These are phyloP conservation scores for Nigrospora oryzae DNA, from an alignment of 2,329 filamentous ascomycete genomes.

Conservation along the genomic window DNA sequence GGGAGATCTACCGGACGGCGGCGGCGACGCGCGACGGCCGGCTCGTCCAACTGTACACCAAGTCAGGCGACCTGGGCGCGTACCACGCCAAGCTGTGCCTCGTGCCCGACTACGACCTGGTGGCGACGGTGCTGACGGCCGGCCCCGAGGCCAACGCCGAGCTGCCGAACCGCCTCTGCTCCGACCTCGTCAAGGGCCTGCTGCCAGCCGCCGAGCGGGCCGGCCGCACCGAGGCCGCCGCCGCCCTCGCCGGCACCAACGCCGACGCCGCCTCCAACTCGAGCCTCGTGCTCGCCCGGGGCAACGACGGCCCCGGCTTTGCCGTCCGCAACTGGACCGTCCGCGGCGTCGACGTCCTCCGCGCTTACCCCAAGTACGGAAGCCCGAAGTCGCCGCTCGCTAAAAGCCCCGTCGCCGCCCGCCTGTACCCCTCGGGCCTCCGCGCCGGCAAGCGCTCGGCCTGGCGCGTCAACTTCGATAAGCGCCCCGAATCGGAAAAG, in stretches of 20 bases:
- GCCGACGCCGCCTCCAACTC: background rate
- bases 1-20: constrained; percentile 30
- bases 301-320: constrained; percentile 12
- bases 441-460: background rate
- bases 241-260: constrained; percentile 13
- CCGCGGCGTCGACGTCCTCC: constrained; percentile 18
- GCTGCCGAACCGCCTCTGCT: constrained; percentile 16
- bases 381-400: background rate
- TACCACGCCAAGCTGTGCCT: constrained; percentile 18
- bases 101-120: constrained; percentile 19
- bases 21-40: constrained; percentile 10
- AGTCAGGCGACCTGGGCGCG: constrained; percentile 18
- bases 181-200: constrained; percentile 5
- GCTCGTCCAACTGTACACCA: constrained; percentile 19
- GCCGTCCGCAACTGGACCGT: constrained; percentile 16
- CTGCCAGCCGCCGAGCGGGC: constrained; percentile 15
- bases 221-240: constrained; percentile 12
- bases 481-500: background rate
- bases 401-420: constrained; percentile 10
- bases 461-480: background rate
- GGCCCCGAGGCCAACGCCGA: constrained; percentile 20
- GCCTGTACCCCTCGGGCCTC: constrained; percentile 18
- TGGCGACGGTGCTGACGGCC: constrained; percentile 14
- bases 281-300: constrained; percentile 13
- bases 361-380: background rate